Evolutionary conservation across 2,329 filamentous ascomycete genomes (phyloP).

Genomic region (Drechslerella dactyloides): DNA sequence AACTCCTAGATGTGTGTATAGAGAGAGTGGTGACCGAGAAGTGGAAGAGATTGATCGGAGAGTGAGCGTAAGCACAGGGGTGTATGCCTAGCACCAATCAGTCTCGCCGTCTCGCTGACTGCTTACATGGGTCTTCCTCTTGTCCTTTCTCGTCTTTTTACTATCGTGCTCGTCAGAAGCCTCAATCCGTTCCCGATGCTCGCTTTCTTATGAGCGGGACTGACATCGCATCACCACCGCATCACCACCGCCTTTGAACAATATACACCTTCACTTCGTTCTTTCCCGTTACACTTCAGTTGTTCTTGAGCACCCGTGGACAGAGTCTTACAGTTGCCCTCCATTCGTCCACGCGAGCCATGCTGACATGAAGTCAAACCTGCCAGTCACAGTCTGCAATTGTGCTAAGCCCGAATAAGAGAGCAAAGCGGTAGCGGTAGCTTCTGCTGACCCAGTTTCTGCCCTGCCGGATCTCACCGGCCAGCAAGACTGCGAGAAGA

Average conservation of each 20-base stretch:
- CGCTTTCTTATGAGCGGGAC: too few species aligned
- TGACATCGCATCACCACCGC: too few species aligned
- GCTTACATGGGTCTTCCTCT: neutral
- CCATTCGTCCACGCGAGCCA: neutral
- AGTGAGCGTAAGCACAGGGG: slow-evolving; percentile 8
- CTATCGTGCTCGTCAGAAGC: too few species aligned
- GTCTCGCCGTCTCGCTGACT: neutral
- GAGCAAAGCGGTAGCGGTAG: neutral
- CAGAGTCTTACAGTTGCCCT: neutral
- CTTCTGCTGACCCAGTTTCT: neutral
- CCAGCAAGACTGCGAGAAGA: neutral
- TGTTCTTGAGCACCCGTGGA: neutral
- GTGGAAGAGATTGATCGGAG: neutral
- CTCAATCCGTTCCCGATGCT: too few species aligned
- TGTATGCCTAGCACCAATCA: neutral
- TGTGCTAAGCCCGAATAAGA: neutral
- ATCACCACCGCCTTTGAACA: too few species aligned
- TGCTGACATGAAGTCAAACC: slow-evolving; percentile 8
- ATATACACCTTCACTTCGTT: too few species aligned
- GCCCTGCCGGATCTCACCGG: neutral
- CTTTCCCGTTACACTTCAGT: too few species aligned
- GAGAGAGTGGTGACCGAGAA: neutral
- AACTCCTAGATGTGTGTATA: neutral
- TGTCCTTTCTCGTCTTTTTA: too few species aligned
- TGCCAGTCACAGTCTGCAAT: neutral